Conservation (phyloP, 176 grass and related monocot species). For the Rhynchospora tenuis region DNA sequence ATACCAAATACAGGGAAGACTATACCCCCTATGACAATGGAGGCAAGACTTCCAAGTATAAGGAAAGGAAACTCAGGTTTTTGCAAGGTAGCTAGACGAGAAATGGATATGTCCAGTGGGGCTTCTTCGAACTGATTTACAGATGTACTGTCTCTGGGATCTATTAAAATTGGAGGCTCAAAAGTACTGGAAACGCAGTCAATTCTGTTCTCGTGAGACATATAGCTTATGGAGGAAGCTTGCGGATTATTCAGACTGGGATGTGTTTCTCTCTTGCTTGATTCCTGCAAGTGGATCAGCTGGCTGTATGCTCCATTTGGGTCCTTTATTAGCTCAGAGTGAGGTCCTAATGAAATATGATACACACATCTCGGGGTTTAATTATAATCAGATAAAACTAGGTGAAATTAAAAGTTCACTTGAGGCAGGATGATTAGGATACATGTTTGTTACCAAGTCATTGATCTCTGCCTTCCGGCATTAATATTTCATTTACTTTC, state of each 20-base stretch:
- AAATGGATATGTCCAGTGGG: background rate
- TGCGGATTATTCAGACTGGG: slow-evolving; percentile 7
- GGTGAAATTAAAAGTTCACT: background rate
- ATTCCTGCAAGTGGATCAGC: slow-evolving; percentile 52
- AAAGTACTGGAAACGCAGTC: slow-evolving; percentile 26
- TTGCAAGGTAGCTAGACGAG: slow-evolving; percentile 56
- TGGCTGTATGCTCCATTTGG: slow-evolving; percentile 57
- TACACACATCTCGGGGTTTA: background rate
- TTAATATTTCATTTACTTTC: too few species aligned
- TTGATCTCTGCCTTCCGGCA: too few species aligned
- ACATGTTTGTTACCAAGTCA: background rate
- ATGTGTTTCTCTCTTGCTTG: background rate
- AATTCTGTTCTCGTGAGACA: slow-evolving; percentile 38
- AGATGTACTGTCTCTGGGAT: slow-evolving; percentile 10
- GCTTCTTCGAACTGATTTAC: slow-evolving; percentile 5
- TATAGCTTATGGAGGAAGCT: slow-evolving; percentile 20
- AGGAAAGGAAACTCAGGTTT: slow-evolving; percentile 56
- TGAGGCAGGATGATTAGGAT: background rate
- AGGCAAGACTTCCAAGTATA: slow-evolving; percentile 38
- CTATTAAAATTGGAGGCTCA: slow-evolving; percentile 29
- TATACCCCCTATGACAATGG: slow-evolving; percentile 33
- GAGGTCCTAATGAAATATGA: slow-evolving; percentile 44
- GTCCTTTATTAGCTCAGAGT: slow-evolving; percentile 42
- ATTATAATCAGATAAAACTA: background rate
- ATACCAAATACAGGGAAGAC: slow-evolving; percentile 43